phyloP scores from a whole-genome alignment of 257 asterid species.

The Fraxinus cuspidata region DNA sequence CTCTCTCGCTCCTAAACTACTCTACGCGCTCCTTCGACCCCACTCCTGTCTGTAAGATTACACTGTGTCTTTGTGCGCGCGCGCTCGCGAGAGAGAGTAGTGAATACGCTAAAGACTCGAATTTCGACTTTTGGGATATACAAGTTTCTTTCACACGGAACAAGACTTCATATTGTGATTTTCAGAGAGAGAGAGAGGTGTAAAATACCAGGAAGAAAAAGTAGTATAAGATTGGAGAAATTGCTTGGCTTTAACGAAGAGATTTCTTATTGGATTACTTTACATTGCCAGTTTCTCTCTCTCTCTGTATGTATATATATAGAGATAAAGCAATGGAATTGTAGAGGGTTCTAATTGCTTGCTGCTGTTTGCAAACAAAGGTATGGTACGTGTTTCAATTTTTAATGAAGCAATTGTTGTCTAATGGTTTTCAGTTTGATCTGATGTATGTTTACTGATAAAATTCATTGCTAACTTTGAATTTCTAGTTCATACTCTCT shows the following conservation, averaged over 20 bases:
- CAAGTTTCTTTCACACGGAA: background rate
- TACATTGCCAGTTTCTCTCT: conserved; percentile 12
- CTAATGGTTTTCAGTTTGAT: conserved; percentile 23
- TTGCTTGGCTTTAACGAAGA: conserved; percentile 35
- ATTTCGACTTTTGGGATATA: background rate
- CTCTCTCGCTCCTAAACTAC: no score
- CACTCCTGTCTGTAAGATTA: no score
- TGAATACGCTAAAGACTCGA: background rate
- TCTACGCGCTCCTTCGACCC: no score
- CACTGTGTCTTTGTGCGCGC: no score
- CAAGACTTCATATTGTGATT: conserved; percentile 3
- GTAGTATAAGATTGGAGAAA: conserved; percentile 18
- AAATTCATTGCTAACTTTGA: conserved; percentile 3
- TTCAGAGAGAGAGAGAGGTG: conserved; percentile 1
- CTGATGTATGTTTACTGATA: conserved; percentile 30
- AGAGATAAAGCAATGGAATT: conserved; percentile 6
- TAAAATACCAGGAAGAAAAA: conserved; percentile 31
- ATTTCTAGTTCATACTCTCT: background rate
- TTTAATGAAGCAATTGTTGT: conserved; percentile 4
- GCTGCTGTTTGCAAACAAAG: background rate
- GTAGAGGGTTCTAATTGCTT: background rate
- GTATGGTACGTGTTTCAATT: conserved; percentile 23
- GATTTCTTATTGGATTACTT: conserved; percentile 36
- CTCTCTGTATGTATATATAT: conserved; percentile 2
- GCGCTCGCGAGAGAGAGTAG: no score